Evolutionary conservation across 345 rosid genomes (phyloP).

Genomic region (Kandelia obovata): DNA sequence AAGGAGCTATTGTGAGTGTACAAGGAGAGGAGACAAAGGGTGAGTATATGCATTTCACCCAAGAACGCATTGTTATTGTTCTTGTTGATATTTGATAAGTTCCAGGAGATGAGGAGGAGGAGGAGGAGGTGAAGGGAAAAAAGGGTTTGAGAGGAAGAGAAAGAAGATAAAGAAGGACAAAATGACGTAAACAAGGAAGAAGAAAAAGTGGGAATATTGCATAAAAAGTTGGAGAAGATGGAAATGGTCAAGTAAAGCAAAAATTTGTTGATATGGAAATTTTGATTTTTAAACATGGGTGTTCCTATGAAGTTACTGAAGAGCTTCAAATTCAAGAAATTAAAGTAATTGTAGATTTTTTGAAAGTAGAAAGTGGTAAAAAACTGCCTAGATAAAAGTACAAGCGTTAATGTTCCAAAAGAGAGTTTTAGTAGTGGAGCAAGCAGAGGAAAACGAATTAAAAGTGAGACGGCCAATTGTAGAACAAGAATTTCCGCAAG

Average conservation of each 20-base stretch:
- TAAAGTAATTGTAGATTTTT: neutral
- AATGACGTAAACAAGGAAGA: neutral
- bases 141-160: neutral
- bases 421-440: neutral
- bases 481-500: slow-evolving; percentile 1
- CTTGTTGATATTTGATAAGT: slow-evolving; percentile 71
- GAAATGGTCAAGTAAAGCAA: neutral
- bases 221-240: neutral
- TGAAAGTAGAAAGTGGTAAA: slow-evolving; percentile 28
- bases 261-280: slow-evolving; percentile 36
- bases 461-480: neutral
- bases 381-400: slow-evolving; percentile 9
- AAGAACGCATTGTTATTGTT: slow-evolving; percentile 84
- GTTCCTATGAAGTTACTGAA: slow-evolving; percentile 23
- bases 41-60: slow-evolving; percentile 67
- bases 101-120: slow-evolving; percentile 45
- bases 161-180: neutral
- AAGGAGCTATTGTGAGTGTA: slow-evolving; percentile 16
- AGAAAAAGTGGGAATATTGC: no score
- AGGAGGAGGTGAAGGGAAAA: neutral
- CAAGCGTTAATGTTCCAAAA: slow-evolving; percentile 12
- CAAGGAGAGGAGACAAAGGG: slow-evolving; percentile 43
- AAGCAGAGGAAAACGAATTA: slow-evolving; percentile 7
- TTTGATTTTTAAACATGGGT: slow-evolving; percentile 29
- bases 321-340: slow-evolving; percentile 14